These are phyloP conservation scores for Fusarium verticillioides DNA, from an alignment of 2,329 filamentous ascomycete genomes.

Conservation along the genomic window DNA sequence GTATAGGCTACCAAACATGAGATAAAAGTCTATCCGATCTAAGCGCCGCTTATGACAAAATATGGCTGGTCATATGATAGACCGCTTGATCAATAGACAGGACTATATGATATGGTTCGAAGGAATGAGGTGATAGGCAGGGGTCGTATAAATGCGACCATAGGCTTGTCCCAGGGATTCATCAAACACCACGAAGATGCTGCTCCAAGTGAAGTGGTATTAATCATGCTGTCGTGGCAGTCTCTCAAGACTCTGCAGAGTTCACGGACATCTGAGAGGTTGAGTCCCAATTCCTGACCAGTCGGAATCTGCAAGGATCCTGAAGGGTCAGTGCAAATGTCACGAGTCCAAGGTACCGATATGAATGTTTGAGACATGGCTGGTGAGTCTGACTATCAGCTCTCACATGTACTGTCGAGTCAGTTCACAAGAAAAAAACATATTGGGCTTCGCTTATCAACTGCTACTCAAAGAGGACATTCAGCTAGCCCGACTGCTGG, in stretches of 20 bases:
- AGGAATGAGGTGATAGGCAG: neutral
- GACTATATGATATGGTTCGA: neutral
- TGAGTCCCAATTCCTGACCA: conserved; percentile 31
- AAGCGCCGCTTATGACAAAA: neutral
- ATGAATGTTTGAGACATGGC: conserved; percentile 33
- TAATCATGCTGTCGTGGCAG: conserved; percentile 33
- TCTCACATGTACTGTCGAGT: conserved; percentile 18
- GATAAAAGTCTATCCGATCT: neutral
- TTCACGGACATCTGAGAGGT: conserved; percentile 15
- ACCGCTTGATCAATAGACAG: conserved; percentile 1
- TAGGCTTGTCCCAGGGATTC: neutral
- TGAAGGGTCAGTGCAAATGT: conserved; percentile 27
- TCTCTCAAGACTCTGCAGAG: conserved; percentile 19
- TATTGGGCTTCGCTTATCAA: conserved; percentile 8
- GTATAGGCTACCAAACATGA: conserved; percentile 2
- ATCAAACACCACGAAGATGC: neutral
- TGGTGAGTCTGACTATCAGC: conserved; percentile 19
- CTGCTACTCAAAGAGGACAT: neutral
- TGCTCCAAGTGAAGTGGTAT: conserved; percentile 10
- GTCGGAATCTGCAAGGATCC: conserved; percentile 30
- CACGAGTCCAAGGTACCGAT: conserved; percentile 18
- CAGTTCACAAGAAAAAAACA: conserved; percentile 6
- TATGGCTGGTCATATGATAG: conserved; percentile 3
- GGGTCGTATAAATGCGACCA: neutral
- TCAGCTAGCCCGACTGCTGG: neutral